Evolutionary conservation across 1,284 basidiomycete species (phyloP).

Genomic region (Ceratobasidium sp.): DNA sequence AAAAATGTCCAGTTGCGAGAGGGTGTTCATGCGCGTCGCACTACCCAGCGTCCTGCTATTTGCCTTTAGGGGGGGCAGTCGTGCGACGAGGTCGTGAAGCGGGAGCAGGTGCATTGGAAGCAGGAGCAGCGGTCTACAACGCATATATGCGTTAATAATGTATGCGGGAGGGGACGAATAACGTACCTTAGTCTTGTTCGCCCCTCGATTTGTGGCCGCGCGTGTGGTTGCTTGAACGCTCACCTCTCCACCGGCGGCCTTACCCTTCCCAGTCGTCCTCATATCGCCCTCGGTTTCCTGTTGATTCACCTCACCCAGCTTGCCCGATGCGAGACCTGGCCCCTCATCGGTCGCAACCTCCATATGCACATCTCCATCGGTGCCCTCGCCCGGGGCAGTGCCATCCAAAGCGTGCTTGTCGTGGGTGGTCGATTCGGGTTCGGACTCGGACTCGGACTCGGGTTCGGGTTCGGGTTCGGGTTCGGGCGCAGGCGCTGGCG

Average conservation of each 20-base stretch:
- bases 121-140: neutral
- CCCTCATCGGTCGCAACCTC: neutral
- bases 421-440: neutral
- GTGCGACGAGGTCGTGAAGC: neutral
- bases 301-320: neutral
- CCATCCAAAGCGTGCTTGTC: neutral
- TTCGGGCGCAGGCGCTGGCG: neutral
- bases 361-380: neutral
- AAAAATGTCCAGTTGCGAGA: neutral
- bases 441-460: neutral
- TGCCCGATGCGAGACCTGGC: neutral
- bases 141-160: neutral
- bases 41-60: neutral
- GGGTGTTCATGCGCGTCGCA: neutral
- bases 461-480: neutral
- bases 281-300: neutral
- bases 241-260: too few species aligned
- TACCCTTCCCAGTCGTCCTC: too few species aligned
- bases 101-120: neutral
- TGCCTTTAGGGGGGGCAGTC: too few species aligned
- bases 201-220: neutral
- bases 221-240: neutral
- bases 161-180: neutral
- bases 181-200: neutral
- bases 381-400: too few species aligned